A percentile compares a stretch with the other conserved stretches of the same genome.
Evolutionary conservation across 2,329 filamentous ascomycete species (phyloP).

Genomic region (Beauveria sp.): DNA sequence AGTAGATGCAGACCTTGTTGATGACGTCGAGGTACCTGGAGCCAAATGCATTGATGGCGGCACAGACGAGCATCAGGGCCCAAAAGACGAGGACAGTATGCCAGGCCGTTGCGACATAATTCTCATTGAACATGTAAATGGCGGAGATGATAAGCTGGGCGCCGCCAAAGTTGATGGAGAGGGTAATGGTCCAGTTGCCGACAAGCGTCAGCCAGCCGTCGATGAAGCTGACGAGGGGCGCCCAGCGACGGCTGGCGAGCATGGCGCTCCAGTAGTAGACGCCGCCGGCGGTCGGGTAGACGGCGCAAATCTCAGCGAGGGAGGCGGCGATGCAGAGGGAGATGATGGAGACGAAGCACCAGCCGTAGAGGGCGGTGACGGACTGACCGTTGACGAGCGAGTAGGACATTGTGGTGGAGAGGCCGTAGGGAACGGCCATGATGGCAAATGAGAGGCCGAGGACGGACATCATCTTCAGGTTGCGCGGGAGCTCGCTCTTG

Average conservation of each 20-base stretch:
- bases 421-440: conserved; percentile 43
- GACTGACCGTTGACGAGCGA: conserved; percentile 64
- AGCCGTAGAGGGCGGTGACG: conserved; percentile 67
- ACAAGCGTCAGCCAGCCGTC: conserved; percentile 69
- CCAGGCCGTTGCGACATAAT: conserved; percentile 54
- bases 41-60: conserved; percentile 60
- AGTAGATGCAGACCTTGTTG: conserved; percentile 65
- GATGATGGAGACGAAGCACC: conserved; percentile 55
- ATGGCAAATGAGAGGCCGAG: conserved; percentile 44
- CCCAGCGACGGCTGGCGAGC: conserved; percentile 53
- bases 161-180: conserved; percentile 64
- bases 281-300: conserved; percentile 53
- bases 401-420: conserved; percentile 40
- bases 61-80: conserved; percentile 55
- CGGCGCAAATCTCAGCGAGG: conserved; percentile 64
- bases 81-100: conserved; percentile 72
- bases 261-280: conserved; percentile 70
- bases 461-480: conserved; percentile 42
- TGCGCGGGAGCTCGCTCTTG: conserved; percentile 41
- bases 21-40: conserved; percentile 53
- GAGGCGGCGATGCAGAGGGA: conserved; percentile 65
- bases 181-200: conserved; percentile 63
- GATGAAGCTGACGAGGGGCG: conserved; percentile 59
- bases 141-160: conserved; percentile 62
- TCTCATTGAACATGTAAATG: conserved; percentile 56